These are phyloP conservation scores for Aspergillus niger DNA, from an alignment of 2,329 filamentous ascomycete genomes.

Conservation along the genomic window DNA sequence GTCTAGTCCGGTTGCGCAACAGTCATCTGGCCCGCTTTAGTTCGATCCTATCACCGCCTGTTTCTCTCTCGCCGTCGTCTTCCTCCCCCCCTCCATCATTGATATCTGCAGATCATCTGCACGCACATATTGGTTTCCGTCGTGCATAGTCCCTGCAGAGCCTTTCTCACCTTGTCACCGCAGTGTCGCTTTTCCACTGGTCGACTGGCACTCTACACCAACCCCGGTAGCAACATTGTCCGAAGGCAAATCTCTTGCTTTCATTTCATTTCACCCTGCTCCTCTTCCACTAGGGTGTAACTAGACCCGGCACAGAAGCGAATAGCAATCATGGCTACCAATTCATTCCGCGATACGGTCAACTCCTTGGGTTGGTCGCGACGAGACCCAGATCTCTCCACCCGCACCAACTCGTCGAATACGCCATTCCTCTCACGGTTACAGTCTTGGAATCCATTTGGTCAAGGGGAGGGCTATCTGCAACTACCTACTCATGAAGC, in stretches of 20 bases:
- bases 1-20: conserved; percentile 26
- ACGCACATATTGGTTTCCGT: conserved; percentile 42
- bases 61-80: conserved; percentile 22
- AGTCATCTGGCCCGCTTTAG: conserved; percentile 39
- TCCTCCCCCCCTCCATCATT: conserved; percentile 24
- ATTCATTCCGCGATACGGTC: conserved; percentile 90
- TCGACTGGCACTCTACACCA: conserved; percentile 15
- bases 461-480: conserved; percentile 76
- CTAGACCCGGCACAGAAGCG: conserved; percentile 7
- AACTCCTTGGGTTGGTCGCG: conserved; percentile 94
- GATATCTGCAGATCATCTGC: conserved; percentile 53
- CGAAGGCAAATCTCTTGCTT: conserved; percentile 22
- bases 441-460: conserved; percentile 85
- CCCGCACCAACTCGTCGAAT: conserved; percentile 62
- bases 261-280: conserved; percentile 3
- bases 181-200: conserved; percentile 18
- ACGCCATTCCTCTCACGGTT: conserved; percentile 78
- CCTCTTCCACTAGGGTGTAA: background rate
- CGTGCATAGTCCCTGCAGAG: conserved; percentile 49
- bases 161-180: conserved; percentile 25
- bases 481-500: conserved; percentile 83
- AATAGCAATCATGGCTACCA: conserved; percentile 36
- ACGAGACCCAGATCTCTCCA: conserved; percentile 73
- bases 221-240: conserved; percentile 19
- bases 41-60: conserved; percentile 26